Base-by-base conservation (phyloP, 345 rosid species). In the Eutrema heterophyllum region DNA sequence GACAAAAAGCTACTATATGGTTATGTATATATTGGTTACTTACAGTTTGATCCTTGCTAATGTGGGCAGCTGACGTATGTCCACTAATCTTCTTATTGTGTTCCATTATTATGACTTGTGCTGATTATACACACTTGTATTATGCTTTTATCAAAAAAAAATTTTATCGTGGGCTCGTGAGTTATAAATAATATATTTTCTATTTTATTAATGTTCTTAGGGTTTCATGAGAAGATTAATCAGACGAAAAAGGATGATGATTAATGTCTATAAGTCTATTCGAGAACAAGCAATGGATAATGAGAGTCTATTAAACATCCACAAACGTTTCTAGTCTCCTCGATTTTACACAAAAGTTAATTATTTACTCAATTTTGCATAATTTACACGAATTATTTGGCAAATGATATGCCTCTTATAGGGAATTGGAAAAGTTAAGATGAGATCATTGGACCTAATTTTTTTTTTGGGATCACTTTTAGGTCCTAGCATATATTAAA, bases 71-170 rank as follows among this genome's bases (percentile, higher is more conserved):
- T 75, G 69, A 68, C 56, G 64, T 60, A 43, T 50, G 56, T 4
- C 79, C 79, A 75, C 79, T 60, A 58, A 49, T 26, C 29, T 50
- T 26, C 29, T 50, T 60, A 21, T 30, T 30, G 69, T 75, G 57
- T 60, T 75, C 74, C 57, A 68, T 51, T 41, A 66, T 57, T 18
- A 67, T 40, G 78, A 67, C 67, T 32, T 58, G 38, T 58, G 72
- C 61, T 57, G 72, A 39, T 58, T 39, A 43, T 52, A 67, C 73
- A 67, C 73, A 75, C 40, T 41, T 9, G 46, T 41, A 26, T 40
- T 49, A 40, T 59, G 14, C 55, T 59, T 72, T 50, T 30, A 44
- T 73, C 50, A 2, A n/a, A n/a, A n/a, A n/a, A n/a, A n/a, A 2
- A 21, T 21, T 21, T 30, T 21, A 6, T 15, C 40, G 10, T n/a